These are phyloP conservation scores for Phytophthora pisi DNA, from an alignment of 352 stramenopile genomes.

Conservation along the genomic window DNA sequence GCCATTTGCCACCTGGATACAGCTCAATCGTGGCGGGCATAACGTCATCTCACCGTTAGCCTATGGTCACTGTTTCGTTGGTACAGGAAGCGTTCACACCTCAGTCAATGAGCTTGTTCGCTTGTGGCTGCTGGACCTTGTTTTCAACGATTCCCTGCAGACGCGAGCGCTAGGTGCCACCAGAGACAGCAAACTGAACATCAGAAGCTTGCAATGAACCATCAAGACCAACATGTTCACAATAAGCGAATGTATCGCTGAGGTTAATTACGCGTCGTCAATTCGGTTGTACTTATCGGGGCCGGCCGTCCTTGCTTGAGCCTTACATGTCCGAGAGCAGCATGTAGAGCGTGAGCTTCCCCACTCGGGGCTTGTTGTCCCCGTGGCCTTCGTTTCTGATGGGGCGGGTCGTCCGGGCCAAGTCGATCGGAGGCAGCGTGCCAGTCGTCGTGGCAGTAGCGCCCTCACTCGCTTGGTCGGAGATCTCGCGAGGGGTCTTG, in stretches of 20 bases:
- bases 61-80: too few species aligned
- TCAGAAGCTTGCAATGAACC: background rate
- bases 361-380: slow-evolving; percentile 17
- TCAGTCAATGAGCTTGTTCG: too few species aligned
- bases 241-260: too few species aligned
- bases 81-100: too few species aligned
- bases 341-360: slow-evolving; percentile 24
- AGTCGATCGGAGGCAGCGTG: slow-evolving; percentile 20
- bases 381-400: slow-evolving; percentile 10
- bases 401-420: slow-evolving; percentile 9
- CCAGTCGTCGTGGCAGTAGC: background rate
- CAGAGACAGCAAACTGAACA: too few species aligned
- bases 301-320: background rate
- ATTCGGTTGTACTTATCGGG: background rate
- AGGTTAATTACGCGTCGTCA: background rate
- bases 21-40: too few species aligned
- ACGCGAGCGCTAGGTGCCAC: too few species aligned
- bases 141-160: too few species aligned
- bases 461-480: background rate
- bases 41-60: too few species aligned
- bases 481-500: slow-evolving; percentile 2
- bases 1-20: too few species aligned
- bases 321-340: slow-evolving; percentile 25
- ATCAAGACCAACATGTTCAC: slow-evolving; percentile 1
- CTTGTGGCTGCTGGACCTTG: too few species aligned